Conservation (phyloP, 768 basidiomycete genomes). For the Mycena amicta region DNA sequence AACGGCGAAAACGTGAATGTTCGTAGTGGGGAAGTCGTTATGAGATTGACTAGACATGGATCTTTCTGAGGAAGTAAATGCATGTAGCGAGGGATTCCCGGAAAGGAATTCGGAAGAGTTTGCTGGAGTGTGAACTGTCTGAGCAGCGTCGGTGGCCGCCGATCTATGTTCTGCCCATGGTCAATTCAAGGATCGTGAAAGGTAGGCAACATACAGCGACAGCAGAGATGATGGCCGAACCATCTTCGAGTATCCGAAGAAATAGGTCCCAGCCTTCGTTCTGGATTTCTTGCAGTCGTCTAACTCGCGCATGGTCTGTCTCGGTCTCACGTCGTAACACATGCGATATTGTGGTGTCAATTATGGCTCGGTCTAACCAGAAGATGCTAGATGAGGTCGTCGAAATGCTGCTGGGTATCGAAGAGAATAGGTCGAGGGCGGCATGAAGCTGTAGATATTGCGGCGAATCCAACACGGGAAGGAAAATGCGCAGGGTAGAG, state of each 20-base stretch:
- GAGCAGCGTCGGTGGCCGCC: slow-evolving; percentile 82
- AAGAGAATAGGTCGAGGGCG: slow-evolving; percentile 71
- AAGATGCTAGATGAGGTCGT: slow-evolving; percentile 56
- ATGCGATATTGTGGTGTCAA: slow-evolving; percentile 50
- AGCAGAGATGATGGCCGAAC: slow-evolving; percentile 72
- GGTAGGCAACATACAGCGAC: slow-evolving; percentile 58
- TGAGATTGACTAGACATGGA: slow-evolving; percentile 50
- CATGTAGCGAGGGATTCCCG: slow-evolving; percentile 51
- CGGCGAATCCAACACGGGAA: slow-evolving; percentile 86
- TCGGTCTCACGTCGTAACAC: slow-evolving; percentile 38
- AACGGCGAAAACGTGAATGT: slow-evolving; percentile 60
- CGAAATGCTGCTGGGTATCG: slow-evolving; percentile 46
- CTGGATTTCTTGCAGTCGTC: slow-evolving; percentile 60
- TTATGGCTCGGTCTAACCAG: slow-evolving; percentile 67
- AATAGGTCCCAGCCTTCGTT: slow-evolving; percentile 83
- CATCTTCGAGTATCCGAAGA: slow-evolving; percentile 68
- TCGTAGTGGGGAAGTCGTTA: slow-evolving; percentile 68
- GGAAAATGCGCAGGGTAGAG: slow-evolving; percentile 79
- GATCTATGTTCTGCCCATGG: slow-evolving; percentile 75
- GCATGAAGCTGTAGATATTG: slow-evolving; percentile 84
- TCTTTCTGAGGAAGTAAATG: slow-evolving; percentile 54
- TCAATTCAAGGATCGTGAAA: slow-evolving; percentile 1
- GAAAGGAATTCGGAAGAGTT: slow-evolving; percentile 51
- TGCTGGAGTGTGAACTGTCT: slow-evolving; percentile 76
- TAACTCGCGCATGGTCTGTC: slow-evolving; percentile 48